A percentile compares a stretch with the other conserved stretches of the same genome.
Conservation (phyloP, 345 rosid genomes). For the Cardiospermum halicacabum region DNA sequence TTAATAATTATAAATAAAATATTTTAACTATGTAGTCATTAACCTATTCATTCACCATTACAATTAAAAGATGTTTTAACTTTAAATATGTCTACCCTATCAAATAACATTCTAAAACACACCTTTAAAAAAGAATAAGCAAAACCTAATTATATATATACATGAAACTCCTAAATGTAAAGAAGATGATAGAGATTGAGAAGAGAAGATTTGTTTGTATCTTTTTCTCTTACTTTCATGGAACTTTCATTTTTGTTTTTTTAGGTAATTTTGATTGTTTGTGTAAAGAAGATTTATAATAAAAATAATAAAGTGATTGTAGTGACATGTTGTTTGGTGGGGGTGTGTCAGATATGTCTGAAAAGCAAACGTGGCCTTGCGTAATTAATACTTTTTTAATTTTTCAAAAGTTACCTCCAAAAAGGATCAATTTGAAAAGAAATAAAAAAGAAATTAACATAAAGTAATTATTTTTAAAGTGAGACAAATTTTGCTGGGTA, state of each 20-base stretch:
- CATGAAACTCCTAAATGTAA: too few species aligned
- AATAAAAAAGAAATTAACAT: background rate
- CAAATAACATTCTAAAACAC: too few species aligned
- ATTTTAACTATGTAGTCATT: too few species aligned
- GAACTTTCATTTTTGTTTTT: slow-evolving; percentile 43
- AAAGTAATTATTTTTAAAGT: slow-evolving; percentile 20
- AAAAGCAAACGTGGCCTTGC: slow-evolving; percentile 40
- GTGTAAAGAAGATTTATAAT: background rate
- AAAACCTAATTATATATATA: too few species aligned
- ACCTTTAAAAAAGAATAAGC: too few species aligned
- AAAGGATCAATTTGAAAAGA: slow-evolving; percentile 5
- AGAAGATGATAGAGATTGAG: background rate
- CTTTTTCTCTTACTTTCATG: slow-evolving; percentile 24
- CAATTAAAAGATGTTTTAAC: too few species aligned
- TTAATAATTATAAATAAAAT: too few species aligned
- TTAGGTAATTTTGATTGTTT: slow-evolving; percentile 11
- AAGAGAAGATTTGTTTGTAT: slow-evolving; percentile 27
- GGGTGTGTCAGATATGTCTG: slow-evolving; percentile 38
- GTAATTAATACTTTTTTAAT: slow-evolving; percentile 20
- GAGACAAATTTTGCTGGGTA: slow-evolving; percentile 28
- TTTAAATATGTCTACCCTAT: too few species aligned
- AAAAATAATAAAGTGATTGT: background rate
- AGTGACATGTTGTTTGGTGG: slow-evolving; percentile 24
- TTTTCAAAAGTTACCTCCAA: slow-evolving; percentile 3
- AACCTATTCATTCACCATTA: too few species aligned